Evolutionary conservation across 805 yeast species (phyloP).

Genomic region (Starmerella geochares): DNA sequence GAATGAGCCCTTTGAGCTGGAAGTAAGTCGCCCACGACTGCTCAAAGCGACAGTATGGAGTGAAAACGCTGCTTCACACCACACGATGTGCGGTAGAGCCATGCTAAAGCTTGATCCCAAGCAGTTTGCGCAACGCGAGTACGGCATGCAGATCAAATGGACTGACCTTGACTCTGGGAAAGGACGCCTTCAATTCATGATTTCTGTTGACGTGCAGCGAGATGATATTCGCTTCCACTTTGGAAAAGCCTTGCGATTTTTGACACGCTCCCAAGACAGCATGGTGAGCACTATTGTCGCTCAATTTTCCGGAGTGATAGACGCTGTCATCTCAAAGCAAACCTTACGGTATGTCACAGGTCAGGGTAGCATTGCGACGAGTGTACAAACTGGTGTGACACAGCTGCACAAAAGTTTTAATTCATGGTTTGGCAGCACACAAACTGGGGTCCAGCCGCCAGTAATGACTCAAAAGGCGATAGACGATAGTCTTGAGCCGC

Average conservation of each 20-base stretch:
- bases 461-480: conserved; percentile 24
- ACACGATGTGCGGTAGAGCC: conserved; percentile 58
- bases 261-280: conserved; percentile 55
- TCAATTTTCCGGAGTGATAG: conserved; percentile 57
- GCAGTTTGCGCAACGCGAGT: conserved; percentile 43
- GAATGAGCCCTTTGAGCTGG: conserved; percentile 74
- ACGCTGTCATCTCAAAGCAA: conserved; percentile 45
- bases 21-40: conserved; percentile 34
- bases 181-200: conserved; percentile 55
- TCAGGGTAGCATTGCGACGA: conserved; percentile 23
- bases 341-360: conserved; percentile 41
- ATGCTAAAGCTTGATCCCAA: conserved; percentile 51
- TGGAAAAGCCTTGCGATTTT: conserved; percentile 61
- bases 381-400: conserved; percentile 26
- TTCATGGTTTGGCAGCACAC: conserved; percentile 30
- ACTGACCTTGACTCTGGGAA: conserved; percentile 50
- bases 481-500: conserved; percentile 59
- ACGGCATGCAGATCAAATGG: conserved; percentile 54
- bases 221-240: conserved; percentile 72
- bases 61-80: conserved; percentile 39
- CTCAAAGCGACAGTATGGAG: conserved; percentile 64
- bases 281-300: conserved; percentile 61
- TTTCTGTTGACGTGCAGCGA: conserved; percentile 69
- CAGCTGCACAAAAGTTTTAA: conserved; percentile 21
- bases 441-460: background rate